Evolutionary conservation across 805 yeast species (phyloP), one percentile per base, ranked within the genome.

Genomic region (Kuraishia borneana): DNA sequence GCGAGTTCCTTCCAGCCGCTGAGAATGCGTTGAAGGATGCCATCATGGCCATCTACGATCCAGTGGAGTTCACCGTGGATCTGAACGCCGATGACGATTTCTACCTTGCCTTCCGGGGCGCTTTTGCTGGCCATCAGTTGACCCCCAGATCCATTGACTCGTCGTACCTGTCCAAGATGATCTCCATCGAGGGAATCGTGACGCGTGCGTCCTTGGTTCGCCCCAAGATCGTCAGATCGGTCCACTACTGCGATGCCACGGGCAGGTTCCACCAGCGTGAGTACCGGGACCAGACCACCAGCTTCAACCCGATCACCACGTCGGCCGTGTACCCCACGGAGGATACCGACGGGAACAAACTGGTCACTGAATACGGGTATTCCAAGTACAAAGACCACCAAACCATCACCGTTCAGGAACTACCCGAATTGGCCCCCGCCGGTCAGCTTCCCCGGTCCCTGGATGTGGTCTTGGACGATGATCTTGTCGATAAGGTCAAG

Each of bases 361-460:
- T 92, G 43, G 68, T 73, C 14, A 88, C 96, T 1, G 97, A 92
- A 54, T 92, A 84, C 50, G 98, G 98, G 1, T 82, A 77, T 50
- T 79, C 88, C 6, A 85, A 94, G 20, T 92, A 84, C 54, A 69
- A 89, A 46, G 98, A 92, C 58, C 96, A 89, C 54, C 98, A 92
- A 59, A 81, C 85, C 26, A 70, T 92, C 25, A 74, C 96, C 0
- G 80, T 92, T 25, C 98, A 92, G 56, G 98, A 92, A 61, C 83
- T 92, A 84, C 97, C 98, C 1, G 97, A 92, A 60, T 68, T 79
- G 42, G 96, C 97, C 1, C 98, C 97, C 12, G 94, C 97, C 1
- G 98, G 98, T 37, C 97, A 89, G 60, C 66, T 92, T 42, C 98
- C 98, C 23, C 69, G 97, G 48, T 78, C 95, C 2, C 70, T 92